Base-by-base conservation (phyloP, 169 alveolate genomes). In the Eimeria maxima region DNA sequence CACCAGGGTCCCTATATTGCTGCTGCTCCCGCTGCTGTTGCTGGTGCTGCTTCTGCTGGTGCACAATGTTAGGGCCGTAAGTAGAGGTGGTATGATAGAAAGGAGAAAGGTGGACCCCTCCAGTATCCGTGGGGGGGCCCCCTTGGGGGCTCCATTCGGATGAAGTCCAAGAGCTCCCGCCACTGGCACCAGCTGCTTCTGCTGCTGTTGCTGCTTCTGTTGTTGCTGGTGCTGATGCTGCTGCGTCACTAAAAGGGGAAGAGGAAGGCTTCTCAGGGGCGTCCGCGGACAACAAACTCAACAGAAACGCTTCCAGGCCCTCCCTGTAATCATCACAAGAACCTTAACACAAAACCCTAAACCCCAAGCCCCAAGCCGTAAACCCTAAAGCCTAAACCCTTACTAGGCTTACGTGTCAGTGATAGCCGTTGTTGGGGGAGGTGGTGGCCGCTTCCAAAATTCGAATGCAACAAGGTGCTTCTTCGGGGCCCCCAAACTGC, bases 21-120 rank as follows among this genome's bases (percentile, higher is more conserved):
- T 60, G 63, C 20, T n/a, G 53, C 87, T n/a, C 2, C 55, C 42
- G 63, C 87, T 76, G 22, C 87, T 20, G 63, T 60, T 38, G 42
- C 80, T 76, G 87, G 47, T 27, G 53, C 47, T 71, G 83, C 24
- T 71, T 42, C 29, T 76, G 87, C 47, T 71, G 44, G 47, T 38
- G 83, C 53, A 71, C 47, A 33, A 22, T 42, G 47, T 6, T 4
- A 20, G 45, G n/a, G 69, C 69, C 69, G 27, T 71, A 45, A 0
- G 83, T 42, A 38, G 78, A 67, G 42, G 45, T 20, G 16, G 2
- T 67, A 29, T 29, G 42, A 11, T 13, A 2, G n/a, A 67, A 67
- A 24, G 69, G 7, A 60, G n/a, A 14, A 14, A 3, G 60, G 60
- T 53, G 3, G 60, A 7, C 60, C 60, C 60, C 60, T 11, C 10